A percentile compares a stretch with the other conserved stretches of the same genome.
phyloP scores from a whole-genome alignment of 116 monocot species.

The Dioscorea cayenensis region DNA sequence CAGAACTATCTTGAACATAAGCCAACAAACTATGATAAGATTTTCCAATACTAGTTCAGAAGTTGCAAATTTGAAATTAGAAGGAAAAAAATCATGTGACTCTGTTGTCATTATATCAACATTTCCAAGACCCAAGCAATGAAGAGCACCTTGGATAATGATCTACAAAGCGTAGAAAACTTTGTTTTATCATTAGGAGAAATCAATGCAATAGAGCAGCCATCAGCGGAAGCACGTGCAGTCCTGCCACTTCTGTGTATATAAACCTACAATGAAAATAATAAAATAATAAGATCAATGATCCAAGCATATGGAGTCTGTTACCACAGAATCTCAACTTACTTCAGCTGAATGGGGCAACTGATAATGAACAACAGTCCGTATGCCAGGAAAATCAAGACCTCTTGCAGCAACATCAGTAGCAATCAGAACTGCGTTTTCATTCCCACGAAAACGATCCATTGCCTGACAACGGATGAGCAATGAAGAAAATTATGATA shows the following conservation, averaged over 20 bases:
- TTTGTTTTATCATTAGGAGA: constrained; percentile 83
- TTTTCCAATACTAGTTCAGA: background rate
- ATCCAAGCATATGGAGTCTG: background rate
- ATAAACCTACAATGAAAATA: constrained; percentile 61
- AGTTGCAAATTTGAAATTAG: background rate
- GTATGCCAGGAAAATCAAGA: constrained; percentile 86
- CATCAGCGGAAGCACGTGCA: constrained; percentile 84
- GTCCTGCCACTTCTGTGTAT: constrained; percentile 99
- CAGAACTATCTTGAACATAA: background rate
- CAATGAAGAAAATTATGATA: background rate
- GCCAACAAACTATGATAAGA: background rate
- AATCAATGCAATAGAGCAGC: constrained; percentile 87
- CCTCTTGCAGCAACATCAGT: constrained; percentile 99
- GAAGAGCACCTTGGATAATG: constrained; percentile 67
- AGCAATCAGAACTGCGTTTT: constrained; percentile 73
- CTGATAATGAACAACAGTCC: constrained; percentile 98
- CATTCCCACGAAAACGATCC: constrained; percentile 88
- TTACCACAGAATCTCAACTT: constrained; percentile 7
- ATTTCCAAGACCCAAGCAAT: background rate
- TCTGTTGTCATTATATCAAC: background rate
- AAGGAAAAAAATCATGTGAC: no score
- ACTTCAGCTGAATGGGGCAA: constrained; percentile 99
- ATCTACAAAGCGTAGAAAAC: constrained; percentile 84
- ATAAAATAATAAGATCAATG: background rate
- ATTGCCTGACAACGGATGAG: constrained; percentile 53